Conservation (phyloP, 805 yeast species). For the Saccharomycopsis vini region DNA sequence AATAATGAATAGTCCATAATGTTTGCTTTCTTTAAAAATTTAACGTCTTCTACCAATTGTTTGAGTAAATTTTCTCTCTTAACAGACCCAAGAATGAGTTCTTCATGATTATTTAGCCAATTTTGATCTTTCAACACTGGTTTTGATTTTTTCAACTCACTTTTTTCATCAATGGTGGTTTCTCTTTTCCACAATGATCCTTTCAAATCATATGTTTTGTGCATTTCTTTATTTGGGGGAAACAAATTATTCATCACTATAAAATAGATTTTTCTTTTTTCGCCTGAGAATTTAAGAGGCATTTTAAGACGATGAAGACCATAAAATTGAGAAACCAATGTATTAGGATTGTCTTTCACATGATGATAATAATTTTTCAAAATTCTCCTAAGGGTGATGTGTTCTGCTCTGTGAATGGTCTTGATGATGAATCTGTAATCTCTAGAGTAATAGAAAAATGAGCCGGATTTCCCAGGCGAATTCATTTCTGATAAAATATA, state of each 20-base stretch:
- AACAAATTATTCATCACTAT: slow-evolving; percentile 94
- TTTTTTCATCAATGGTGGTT: slow-evolving; percentile 30
- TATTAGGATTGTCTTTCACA: slow-evolving; percentile 76
- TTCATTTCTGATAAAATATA: slow-evolving; percentile 86
- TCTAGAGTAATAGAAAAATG: slow-evolving; percentile 89
- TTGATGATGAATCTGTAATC: slow-evolving; percentile 92
- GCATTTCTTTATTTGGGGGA: slow-evolving; percentile 87
- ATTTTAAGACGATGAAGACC: slow-evolving; percentile 90
- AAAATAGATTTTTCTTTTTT: slow-evolving; percentile 74
- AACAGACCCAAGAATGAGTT: slow-evolving; percentile 66
- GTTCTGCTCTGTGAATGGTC: slow-evolving; percentile 91
- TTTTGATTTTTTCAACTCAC: slow-evolving; percentile 19
- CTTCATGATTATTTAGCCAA: slow-evolving; percentile 63
- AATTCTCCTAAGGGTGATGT: slow-evolving; percentile 66
- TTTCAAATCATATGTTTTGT: slow-evolving; percentile 79
- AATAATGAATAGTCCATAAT: slow-evolving; percentile 94
- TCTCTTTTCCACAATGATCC: slow-evolving; percentile 84
- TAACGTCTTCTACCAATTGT: slow-evolving; percentile 72
- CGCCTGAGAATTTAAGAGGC: slow-evolving; percentile 47
- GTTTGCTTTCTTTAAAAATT: slow-evolving; percentile 59
- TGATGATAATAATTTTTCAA: slow-evolving; percentile 72
- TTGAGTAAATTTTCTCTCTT: slow-evolving; percentile 50
- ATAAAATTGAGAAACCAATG: slow-evolving; percentile 88
- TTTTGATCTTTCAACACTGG: slow-evolving; percentile 77
- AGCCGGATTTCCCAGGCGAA: slow-evolving; percentile 95